Base-by-base conservation (phyloP, 129 eudicot species). In the Silybum marianum region DNA sequence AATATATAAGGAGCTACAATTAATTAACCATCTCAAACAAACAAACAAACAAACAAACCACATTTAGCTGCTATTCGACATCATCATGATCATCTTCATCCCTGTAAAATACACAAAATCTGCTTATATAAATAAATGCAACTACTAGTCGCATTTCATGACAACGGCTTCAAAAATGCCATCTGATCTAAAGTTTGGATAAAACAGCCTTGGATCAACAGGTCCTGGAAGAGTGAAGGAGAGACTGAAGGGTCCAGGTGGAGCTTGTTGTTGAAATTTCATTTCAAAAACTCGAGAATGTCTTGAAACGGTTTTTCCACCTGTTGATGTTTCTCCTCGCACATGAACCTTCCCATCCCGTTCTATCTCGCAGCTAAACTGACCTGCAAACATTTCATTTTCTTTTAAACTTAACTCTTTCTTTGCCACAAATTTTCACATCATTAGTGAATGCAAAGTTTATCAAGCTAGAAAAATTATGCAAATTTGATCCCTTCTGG, bases 121-220 rank as follows among this genome's bases (percentile, higher is more conserved):
- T 38, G 42, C 42, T 38, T 38, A 38, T 38, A 38, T 38, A 38
- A 38, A 38, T 38, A 7, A 6, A 6, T 8, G 38, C 38, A 32
- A 6, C 42, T 19, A 51, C 46, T 85, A 77, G 72, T 92, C 92
- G 60, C 74, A 74, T 80, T 94, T 94, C 73, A 84, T 76, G 13
- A 92, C 90, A 76, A 90, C 86, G 63, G 90, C 98, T 89, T 94
- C 98, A 51, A 94, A 89, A 46, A 94, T 89, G 74, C 96, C 97
- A 85, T 94, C 94, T 22, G 97, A 88, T 81, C 97, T 85, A 79
- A 95, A 95, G 67, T 77, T 86, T 13, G 91, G 92, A 40, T 81
- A 86, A 81, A 89, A 92, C 68, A 92, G 82, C 89, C 93, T 85
- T 13, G 99, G 97, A 86, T 95, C 97, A 38, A 95, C 97, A 8